Evolutionary conservation across 768 basidiomycete genomes (phyloP).

Genomic region (Boletus pseudo-olivaceus): DNA sequence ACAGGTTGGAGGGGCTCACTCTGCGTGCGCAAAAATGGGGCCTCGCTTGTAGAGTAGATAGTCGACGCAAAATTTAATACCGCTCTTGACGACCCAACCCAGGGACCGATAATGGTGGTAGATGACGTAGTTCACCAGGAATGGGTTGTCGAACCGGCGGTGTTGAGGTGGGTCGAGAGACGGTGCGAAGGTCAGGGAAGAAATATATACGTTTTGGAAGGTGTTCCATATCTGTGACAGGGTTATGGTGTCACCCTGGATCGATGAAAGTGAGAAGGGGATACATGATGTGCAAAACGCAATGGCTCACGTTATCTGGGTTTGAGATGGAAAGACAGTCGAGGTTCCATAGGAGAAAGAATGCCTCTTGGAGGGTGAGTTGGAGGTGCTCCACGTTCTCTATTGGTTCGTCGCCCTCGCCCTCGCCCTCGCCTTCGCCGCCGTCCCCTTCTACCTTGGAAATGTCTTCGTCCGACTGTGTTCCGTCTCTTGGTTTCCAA

Average conservation of each 20-base stretch:
- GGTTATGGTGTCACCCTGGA: conserved; percentile 52
- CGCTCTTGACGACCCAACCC: conserved; percentile 95
- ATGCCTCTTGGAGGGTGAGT: conserved; percentile 83
- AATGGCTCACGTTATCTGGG: conserved; percentile 54
- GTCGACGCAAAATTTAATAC: conserved; percentile 97
- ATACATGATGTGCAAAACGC: background rate
- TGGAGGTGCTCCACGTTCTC: conserved; percentile 89
- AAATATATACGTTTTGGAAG: conserved; percentile 56
- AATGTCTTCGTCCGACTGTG: conserved; percentile 13
- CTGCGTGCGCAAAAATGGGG: conserved; percentile 92
- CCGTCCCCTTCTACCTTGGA: conserved; percentile 25
- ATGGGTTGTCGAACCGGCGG: conserved; percentile 82
- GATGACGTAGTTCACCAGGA: conserved; percentile 82
- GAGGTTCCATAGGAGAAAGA: conserved; percentile 81
- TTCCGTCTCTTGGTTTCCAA: conserved; percentile 54
- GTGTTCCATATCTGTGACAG: conserved; percentile 59
- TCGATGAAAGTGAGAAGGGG: background rate
- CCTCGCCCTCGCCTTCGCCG: background rate
- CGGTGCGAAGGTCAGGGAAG: conserved; percentile 35
- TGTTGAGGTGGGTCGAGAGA: conserved; percentile 20
- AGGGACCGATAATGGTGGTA: conserved; percentile 96
- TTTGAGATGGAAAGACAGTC: conserved; percentile 76
- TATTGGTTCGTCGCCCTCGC: conserved; percentile 47
- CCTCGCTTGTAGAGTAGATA: conserved; percentile 93
- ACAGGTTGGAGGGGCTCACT: conserved; percentile 49